Evolutionary conservation across 164 flowering plant genomes (phyloP), one percentile per base, ranked within the genome.

Genomic region (Nymphaea colorata): DNA sequence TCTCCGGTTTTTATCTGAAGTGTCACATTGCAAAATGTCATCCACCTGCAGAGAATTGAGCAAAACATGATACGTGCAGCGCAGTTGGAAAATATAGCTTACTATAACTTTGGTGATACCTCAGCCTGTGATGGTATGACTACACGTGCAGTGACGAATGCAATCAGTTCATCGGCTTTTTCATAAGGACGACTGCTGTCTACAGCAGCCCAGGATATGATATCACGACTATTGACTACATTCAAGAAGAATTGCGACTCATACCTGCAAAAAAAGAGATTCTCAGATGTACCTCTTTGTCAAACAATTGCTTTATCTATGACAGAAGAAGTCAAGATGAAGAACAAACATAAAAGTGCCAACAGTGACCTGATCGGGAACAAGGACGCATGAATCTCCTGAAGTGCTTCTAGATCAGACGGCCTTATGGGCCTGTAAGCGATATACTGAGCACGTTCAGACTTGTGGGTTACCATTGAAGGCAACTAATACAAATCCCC

Each of bases 131-230:
- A 82, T 43, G 98, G 93, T 66, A 78, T 43, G 69, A 91, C 81
- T 74, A 81, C 77, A 41, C 90, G 80, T 45, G 96, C 92, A 41
- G 99, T 92, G 59, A 94, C 89, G 83, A 94, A 94, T 71, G 98
- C 99, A 77, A 94, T 81, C 45, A 92, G 91, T 72, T 94, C 93
- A 67, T 88, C 92, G 76, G 78, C 71, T 70, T 76, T 79, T 60
- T 74, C 82, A 73, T 80, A 73, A 17, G 89, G 81, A 59, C 87
- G 82, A 72, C 85, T 87, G 43, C 80, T 77, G 75, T 94, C 99
- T 78, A 94, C 94, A 71, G 94, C 99, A 59, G 84, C 98, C 99
- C 99, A 94, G 3, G 98, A 88, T 44, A 94, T 84, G 70, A 91
- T 90, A 62, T 82, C 94, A 62, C 79, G 81, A 11, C 87, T 87